Conservation (phyloP, 2,329 filamentous ascomycete genomes). For the Fusarium sulawesiense region DNA sequence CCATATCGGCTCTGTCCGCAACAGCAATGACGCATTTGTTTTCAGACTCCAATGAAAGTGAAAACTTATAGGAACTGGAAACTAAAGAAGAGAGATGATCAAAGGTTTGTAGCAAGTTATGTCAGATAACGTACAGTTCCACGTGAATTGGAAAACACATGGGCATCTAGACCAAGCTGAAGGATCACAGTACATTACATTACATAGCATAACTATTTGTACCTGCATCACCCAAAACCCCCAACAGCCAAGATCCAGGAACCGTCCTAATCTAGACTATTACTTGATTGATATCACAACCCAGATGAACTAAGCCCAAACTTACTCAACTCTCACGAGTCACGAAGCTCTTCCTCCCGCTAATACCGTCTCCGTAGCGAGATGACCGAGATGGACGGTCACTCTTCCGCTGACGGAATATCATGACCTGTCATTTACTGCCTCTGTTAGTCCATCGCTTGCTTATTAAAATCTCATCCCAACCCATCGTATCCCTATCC, state of each 20-base stretch:
- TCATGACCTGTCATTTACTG: background rate
- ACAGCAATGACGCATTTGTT: background rate
- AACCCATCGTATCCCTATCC: constrained; percentile 4
- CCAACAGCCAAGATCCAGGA: constrained; percentile 12
- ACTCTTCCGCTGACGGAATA: constrained; percentile 20
- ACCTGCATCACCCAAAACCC: constrained; percentile 28
- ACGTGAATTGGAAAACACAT: background rate
- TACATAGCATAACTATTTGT: background rate
- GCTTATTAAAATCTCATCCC: background rate
- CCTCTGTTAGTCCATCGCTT: background rate
- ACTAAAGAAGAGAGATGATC: background rate
- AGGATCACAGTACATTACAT: background rate
- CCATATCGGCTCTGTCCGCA: constrained; percentile 16
- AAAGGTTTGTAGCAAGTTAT: background rate
- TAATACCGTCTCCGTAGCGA: constrained; percentile 8
- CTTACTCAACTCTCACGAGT: background rate
- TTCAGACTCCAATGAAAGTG: background rate
- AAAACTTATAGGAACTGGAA: background rate
- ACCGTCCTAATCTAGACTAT: constrained; percentile 4
- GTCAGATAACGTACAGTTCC: background rate
- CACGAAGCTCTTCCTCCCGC: background rate
- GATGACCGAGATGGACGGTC: constrained; percentile 11
- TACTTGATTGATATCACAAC: background rate
- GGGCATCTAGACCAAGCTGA: background rate
- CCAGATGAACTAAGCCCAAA: constrained; percentile 1